Evolutionary conservation across 192 early-diverging fungal species (phyloP).

Genomic region (Diversispora epigaea): DNA sequence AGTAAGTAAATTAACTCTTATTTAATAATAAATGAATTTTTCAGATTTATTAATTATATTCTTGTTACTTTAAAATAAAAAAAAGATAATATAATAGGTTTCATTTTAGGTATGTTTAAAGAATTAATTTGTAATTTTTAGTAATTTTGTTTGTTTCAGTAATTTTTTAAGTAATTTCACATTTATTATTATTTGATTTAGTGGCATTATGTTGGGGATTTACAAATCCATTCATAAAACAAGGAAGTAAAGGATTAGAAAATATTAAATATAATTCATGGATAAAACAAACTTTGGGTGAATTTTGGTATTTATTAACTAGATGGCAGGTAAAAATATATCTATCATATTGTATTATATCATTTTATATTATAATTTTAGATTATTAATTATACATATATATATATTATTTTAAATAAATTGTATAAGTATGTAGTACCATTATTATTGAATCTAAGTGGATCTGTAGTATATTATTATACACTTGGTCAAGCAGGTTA

Average conservation of each 20-base stretch:
- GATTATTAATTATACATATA: too few species aligned
- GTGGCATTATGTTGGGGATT: slow-evolving; percentile 93
- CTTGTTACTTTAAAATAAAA: too few species aligned
- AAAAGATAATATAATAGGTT: too few species aligned
- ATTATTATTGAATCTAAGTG: slow-evolving; percentile 84
- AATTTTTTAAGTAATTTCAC: too few species aligned
- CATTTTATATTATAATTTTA: neutral
- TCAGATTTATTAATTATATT: too few species aligned
- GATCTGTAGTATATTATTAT: slow-evolving; percentile 91
- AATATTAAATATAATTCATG: slow-evolving; percentile 58
- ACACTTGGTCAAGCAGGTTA: slow-evolving; percentile 75
- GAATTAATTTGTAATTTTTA: too few species aligned
- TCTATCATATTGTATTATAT: neutral
- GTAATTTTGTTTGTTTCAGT: too few species aligned
- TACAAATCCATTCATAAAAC: slow-evolving; percentile 96
- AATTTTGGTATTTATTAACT: slow-evolving; percentile 75
- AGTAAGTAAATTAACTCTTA: too few species aligned
- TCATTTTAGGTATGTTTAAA: too few species aligned
- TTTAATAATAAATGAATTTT: too few species aligned
- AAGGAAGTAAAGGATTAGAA: slow-evolving; percentile 80
- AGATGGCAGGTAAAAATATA: slow-evolving; percentile 71
- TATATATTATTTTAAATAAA: neutral
- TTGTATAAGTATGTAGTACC: slow-evolving; percentile 74
- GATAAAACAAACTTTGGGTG: slow-evolving; percentile 59
- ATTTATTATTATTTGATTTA: neutral